A percentile compares a stretch with the other conserved stretches of the same genome.
These are phyloP conservation scores for barrel medic (Medicago truncatula) DNA, from an alignment of 306 rosid genomes.

Conservation along the genomic window DNA sequence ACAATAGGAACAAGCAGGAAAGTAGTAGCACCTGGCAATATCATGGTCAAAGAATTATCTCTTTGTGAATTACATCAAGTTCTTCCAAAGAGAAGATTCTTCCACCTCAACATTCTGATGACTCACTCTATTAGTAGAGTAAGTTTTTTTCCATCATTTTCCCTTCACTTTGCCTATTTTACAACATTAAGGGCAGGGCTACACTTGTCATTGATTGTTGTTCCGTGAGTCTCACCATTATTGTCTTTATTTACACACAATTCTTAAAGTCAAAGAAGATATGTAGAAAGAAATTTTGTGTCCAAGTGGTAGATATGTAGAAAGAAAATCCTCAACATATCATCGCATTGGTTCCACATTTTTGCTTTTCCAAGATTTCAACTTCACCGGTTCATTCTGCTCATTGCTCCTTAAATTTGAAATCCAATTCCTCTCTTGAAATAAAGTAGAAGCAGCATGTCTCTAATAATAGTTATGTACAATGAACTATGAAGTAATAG, in stretches of 20 bases:
- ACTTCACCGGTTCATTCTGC: background rate
- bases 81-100: slow-evolving; percentile 6
- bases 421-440: background rate
- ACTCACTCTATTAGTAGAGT: background rate
- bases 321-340: background rate
- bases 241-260: background rate
- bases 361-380: background rate
- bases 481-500: background rate
- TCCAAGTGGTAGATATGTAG: background rate
- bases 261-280: background rate
- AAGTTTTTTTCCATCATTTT: background rate
- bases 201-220: background rate
- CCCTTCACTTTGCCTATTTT: background rate
- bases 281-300: background rate
- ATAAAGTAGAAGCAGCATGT: background rate
- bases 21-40: background rate
- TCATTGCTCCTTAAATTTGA: background rate
- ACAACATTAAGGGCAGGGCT: background rate
- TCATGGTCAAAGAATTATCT: background rate
- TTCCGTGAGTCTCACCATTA: background rate
- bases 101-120: background rate
- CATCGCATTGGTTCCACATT: background rate
- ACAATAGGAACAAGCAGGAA: background rate
- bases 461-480: background rate
- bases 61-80: background rate